phyloP scores from a whole-genome alignment of 306 rosid genomes.

The Vigna trinervia region DNA sequence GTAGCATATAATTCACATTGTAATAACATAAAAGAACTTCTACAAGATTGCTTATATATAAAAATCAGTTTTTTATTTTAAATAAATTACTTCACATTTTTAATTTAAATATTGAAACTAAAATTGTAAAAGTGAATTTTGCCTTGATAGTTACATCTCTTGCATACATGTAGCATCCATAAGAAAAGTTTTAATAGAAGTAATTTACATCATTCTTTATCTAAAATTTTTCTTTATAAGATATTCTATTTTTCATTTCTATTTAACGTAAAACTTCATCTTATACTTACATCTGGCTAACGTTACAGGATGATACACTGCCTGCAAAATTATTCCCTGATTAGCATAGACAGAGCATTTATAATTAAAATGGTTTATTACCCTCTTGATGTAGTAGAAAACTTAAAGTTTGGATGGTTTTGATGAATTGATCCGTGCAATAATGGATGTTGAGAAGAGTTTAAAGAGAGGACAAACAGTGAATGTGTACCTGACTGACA shows the following conservation, averaged over 20 bases:
- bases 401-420: constrained; percentile 16
- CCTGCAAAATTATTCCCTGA: background rate
- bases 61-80: no score
- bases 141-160: constrained; percentile 4
- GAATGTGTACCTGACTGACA: constrained; percentile 41
- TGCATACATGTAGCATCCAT: background rate
- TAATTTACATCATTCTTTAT: no score
- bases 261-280: no score
- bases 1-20: no score
- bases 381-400: background rate
- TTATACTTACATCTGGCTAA: no score
- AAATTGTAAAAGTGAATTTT: background rate
- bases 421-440: constrained; percentile 49
- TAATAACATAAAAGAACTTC: no score
- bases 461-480: constrained; percentile 37
- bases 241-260: no score
- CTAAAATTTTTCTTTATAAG: no score
- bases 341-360: background rate
- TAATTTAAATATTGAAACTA: no score
- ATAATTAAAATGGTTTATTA: background rate
- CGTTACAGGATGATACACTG: background rate
- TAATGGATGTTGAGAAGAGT: constrained; percentile 34
- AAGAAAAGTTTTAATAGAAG: no score
- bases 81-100: no score
- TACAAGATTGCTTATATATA: no score